Evolutionary conservation across 2,329 filamentous ascomycete genomes (phyloP).

Genomic region (Ceratocystiopsis minuta): DNA sequence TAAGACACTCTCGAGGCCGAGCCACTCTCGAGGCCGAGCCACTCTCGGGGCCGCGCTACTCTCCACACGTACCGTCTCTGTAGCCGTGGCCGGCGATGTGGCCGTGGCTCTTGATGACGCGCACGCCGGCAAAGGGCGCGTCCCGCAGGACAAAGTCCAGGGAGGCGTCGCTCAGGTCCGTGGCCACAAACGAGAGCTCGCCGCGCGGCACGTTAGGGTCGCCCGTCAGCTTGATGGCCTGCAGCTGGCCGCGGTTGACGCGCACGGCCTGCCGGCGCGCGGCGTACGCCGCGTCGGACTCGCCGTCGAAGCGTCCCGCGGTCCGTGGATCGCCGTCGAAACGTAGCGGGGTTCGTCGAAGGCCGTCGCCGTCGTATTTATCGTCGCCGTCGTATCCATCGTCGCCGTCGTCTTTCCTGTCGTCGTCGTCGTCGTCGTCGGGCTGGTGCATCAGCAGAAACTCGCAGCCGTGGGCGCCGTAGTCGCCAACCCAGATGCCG

Average conservation of each 20-base stretch:
- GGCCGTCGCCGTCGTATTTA: no score
- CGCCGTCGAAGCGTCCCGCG: conserved; percentile 17
- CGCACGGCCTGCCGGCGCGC: conserved; percentile 25
- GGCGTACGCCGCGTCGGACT: conserved; percentile 29
- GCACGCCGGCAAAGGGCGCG: conserved; percentile 51
- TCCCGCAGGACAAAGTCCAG: conserved; percentile 47
- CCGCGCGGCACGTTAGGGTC: conserved; percentile 81
- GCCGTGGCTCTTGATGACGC: conserved; percentile 55
- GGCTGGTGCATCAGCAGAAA: conserved; percentile 71
- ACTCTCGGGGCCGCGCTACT: no score
- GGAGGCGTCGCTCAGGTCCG: conserved; percentile 54
- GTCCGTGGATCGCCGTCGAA: conserved; percentile 23
- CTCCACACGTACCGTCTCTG: conserved; percentile 48
- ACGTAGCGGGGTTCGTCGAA: no score
- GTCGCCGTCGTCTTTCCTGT: no score
- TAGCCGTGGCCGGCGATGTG: conserved; percentile 66
- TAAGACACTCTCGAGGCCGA: no score
- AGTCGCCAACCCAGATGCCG: conserved; percentile 87
- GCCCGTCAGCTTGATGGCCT: conserved; percentile 81
- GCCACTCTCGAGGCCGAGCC: not conserved
- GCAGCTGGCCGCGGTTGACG: conserved; percentile 48
- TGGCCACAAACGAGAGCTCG: conserved; percentile 62
- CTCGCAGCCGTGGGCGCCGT: conserved; percentile 73
- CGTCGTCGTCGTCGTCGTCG: conserved; percentile 16
- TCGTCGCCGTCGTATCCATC: no score